These are phyloP conservation scores for barrel medic (Medicago truncatula) DNA, from an alignment of 306 rosid genomes.

Conservation along the genomic window DNA sequence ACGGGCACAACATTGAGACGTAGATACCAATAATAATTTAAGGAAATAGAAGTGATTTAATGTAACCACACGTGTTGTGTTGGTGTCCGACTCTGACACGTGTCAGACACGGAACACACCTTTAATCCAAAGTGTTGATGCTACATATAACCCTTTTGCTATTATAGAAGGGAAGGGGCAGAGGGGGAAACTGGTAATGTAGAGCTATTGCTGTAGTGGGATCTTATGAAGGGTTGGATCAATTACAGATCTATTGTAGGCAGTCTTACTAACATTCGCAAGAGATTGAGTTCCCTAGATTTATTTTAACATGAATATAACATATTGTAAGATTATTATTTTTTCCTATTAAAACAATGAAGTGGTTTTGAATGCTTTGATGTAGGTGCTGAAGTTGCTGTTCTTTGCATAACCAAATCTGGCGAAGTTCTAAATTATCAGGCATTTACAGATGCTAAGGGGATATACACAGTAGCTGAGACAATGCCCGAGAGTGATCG, in stretches of 20 bases:
- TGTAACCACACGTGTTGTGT: background rate
- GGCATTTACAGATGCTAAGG: slow-evolving; percentile 82
- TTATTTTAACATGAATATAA: slow-evolving; percentile 17
- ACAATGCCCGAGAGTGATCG: slow-evolving; percentile 94
- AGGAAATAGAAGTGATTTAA: background rate
- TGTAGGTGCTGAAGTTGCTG: slow-evolving; percentile 97
- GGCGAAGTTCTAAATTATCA: slow-evolving; percentile 93
- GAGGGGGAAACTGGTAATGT: background rate
- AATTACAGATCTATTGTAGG: background rate
- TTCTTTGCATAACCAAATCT: slow-evolving; percentile 88
- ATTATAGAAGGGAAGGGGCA: background rate
- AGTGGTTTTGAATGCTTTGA: slow-evolving; percentile 20
- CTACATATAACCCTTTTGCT: background rate
- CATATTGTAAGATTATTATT: background rate
- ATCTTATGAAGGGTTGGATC: background rate
- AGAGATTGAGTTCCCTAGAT: slow-evolving; percentile 1
- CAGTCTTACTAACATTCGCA: background rate
- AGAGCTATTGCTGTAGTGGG: background rate
- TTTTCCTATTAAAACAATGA: background rate
- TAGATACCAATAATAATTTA: background rate
- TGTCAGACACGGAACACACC: background rate
- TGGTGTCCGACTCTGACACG: background rate
- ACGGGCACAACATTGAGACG: background rate
- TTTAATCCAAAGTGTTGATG: background rate
- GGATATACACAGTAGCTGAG: slow-evolving; percentile 86